Evolutionary conservation across 768 basidiomycete species (phyloP).

Genomic region (Amanita inopinata): DNA sequence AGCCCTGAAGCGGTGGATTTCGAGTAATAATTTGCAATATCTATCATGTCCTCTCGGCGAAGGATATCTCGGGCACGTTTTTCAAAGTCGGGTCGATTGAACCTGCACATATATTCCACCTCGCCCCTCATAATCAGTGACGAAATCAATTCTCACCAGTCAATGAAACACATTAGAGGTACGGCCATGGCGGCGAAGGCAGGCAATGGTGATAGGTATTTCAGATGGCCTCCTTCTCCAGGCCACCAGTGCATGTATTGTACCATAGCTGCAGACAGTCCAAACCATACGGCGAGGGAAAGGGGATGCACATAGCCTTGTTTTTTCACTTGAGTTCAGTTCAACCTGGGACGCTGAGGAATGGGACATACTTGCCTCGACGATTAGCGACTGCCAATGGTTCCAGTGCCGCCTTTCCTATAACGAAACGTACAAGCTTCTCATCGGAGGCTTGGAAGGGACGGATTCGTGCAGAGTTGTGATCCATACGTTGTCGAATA

Average conservation of each 20-base stretch:
- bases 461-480: slow-evolving; percentile 42
- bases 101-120: slow-evolving; percentile 31
- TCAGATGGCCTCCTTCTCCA: slow-evolving; percentile 27
- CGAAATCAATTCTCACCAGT: slow-evolving; percentile 42
- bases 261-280: slow-evolving; percentile 46
- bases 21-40: slow-evolving; percentile 47
- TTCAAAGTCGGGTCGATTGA: slow-evolving; percentile 64
- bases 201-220: slow-evolving; percentile 53
- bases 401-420: slow-evolving; percentile 61
- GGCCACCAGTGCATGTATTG: slow-evolving; percentile 66
- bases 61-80: slow-evolving; percentile 39
- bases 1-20: slow-evolving; percentile 55
- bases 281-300: slow-evolving; percentile 52
- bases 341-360: background rate
- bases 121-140: background rate
- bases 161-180: slow-evolving; percentile 54
- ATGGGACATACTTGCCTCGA: slow-evolving; percentile 29
- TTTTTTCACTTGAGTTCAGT: slow-evolving; percentile 8
- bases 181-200: slow-evolving; percentile 55
- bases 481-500: slow-evolving; percentile 22
- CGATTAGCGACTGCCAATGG: slow-evolving; percentile 58
- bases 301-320: slow-evolving; percentile 54
- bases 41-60: slow-evolving; percentile 42
- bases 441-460: slow-evolving; percentile 39
- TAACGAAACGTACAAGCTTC: slow-evolving; percentile 50